Evolutionary conservation across 371 early-diverging fungal genomes (phyloP).

Genomic region (Haplosporangium sp.): DNA sequence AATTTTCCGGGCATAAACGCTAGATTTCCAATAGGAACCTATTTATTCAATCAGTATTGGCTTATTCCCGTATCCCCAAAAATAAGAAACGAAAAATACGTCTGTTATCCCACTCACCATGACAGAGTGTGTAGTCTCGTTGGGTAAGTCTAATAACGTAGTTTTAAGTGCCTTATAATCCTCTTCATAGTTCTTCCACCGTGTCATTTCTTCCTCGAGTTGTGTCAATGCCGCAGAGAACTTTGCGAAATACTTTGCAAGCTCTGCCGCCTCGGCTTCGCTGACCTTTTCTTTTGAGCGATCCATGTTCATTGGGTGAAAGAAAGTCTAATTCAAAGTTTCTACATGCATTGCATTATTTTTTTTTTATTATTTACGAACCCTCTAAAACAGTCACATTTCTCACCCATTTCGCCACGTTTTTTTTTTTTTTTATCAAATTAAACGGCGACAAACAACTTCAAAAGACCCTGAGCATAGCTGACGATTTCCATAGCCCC

Average conservation of each 20-base stretch:
- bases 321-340: slow-evolving; percentile 1
- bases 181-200: slow-evolving; percentile 62
- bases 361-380: background rate
- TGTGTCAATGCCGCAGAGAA: slow-evolving; percentile 36
- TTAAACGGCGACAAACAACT: slow-evolving; percentile 77
- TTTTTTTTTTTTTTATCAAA: no score
- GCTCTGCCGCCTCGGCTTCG: slow-evolving; percentile 31
- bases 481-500: slow-evolving; percentile 95
- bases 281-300: slow-evolving; percentile 11
- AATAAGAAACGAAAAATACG: background rate
- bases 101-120: slow-evolving; percentile 57
- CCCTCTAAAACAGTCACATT: background rate
- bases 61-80: background rate
- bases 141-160: slow-evolving; percentile 64
- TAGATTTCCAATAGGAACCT: slow-evolving; percentile 84
- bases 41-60: background rate
- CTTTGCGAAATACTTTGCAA: slow-evolving; percentile 48
- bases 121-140: slow-evolving; percentile 62
- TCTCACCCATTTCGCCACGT: no score
- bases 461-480: slow-evolving; percentile 91
- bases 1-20: slow-evolving; percentile 93
- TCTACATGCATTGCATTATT: background rate
- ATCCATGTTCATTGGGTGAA: slow-evolving; percentile 8
- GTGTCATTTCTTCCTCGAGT: slow-evolving; percentile 51
- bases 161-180: slow-evolving; percentile 70